Percentiles rank a stretch among this genome's conserved stretches.
Conservation (phyloP, 2,329 filamentous ascomycete genomes). For the Alternaria longipes region DNA sequence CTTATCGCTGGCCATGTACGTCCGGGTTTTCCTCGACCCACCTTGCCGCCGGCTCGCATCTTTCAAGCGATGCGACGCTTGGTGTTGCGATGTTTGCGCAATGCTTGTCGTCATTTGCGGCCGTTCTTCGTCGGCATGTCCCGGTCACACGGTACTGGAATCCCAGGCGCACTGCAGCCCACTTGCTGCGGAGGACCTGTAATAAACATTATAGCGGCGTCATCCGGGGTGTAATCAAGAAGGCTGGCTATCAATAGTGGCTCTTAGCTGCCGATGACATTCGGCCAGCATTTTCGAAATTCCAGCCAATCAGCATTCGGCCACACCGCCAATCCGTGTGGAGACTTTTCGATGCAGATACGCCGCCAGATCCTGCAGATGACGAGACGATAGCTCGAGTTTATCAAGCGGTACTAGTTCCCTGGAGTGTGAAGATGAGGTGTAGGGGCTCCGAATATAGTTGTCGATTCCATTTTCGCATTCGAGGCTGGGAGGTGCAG, state of each 20-base stretch:
- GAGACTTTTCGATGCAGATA: constrained; percentile 37
- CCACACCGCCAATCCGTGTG: constrained; percentile 48
- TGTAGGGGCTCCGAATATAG: constrained; percentile 7
- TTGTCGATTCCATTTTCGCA: neutral
- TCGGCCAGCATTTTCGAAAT: constrained; percentile 35
- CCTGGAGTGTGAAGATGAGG: constrained; percentile 6
- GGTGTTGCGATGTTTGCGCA: constrained; percentile 4
- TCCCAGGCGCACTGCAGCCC: neutral
- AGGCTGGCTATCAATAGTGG: constrained; percentile 27
- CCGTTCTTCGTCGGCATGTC: neutral
- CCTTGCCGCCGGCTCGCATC: constrained; percentile 5
- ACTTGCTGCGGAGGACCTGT: neutral
- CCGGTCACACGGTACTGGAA: neutral
- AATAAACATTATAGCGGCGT: constrained; percentile 11
- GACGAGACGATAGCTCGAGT: constrained; percentile 31
- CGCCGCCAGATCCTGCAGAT: constrained; percentile 37
- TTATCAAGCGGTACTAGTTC: constrained; percentile 9
- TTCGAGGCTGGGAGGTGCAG: constrained; percentile 23
- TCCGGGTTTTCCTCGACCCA: constrained; percentile 8
- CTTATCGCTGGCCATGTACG: neutral
- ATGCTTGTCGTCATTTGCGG: constrained; percentile 4
- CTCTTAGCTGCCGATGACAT: constrained; percentile 27
- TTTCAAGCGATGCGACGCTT: neutral
- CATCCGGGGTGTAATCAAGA: constrained; percentile 23
- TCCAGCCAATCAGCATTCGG: constrained; percentile 41